These are phyloP conservation scores for Urtica urens DNA, from an alignment of 306 rosid genomes.

Conservation along the genomic window DNA sequence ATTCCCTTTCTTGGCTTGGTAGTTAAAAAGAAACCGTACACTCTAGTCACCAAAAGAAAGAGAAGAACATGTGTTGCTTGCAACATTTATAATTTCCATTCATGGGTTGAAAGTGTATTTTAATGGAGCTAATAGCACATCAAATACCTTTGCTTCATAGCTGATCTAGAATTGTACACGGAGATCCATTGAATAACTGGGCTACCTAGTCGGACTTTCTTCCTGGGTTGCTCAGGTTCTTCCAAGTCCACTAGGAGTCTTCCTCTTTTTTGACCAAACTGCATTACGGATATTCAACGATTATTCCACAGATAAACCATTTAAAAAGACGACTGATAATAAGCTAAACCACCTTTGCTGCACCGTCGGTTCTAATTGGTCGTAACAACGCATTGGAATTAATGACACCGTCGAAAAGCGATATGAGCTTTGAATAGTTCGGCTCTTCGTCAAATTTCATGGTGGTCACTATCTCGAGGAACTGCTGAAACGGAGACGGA, in stretches of 20 bases:
- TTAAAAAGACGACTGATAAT: background rate
- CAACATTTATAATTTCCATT: too few species aligned
- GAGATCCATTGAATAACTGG: conserved; percentile 32
- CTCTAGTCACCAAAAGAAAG: too few species aligned
- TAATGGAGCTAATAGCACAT: conserved; percentile 4
- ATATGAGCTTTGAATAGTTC: conserved; percentile 22
- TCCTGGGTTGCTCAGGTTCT: conserved; percentile 20
- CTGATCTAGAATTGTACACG: conserved; percentile 23
- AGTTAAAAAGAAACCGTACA: too few species aligned
- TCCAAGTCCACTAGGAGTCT: conserved; percentile 17
- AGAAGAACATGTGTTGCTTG: too few species aligned
- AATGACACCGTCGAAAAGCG: conserved; percentile 22
- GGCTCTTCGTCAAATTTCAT: conserved; percentile 33
- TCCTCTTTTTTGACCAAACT: conserved; percentile 30
- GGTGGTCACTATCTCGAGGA: conserved; percentile 29
- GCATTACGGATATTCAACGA: background rate
- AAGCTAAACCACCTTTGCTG: conserved; percentile 16
- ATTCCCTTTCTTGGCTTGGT: too few species aligned
- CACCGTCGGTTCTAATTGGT: conserved; percentile 30
- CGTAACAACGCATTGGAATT: conserved; percentile 19
- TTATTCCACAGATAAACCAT: background rate
- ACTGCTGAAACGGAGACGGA: conserved; percentile 25
- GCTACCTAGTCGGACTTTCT: conserved; percentile 23
- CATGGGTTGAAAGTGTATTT: too few species aligned
- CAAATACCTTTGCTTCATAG: conserved; percentile 32